phyloP scores from a whole-genome alignment of 1,284 basidiomycete species.

The Amylostereum areolatum region DNA sequence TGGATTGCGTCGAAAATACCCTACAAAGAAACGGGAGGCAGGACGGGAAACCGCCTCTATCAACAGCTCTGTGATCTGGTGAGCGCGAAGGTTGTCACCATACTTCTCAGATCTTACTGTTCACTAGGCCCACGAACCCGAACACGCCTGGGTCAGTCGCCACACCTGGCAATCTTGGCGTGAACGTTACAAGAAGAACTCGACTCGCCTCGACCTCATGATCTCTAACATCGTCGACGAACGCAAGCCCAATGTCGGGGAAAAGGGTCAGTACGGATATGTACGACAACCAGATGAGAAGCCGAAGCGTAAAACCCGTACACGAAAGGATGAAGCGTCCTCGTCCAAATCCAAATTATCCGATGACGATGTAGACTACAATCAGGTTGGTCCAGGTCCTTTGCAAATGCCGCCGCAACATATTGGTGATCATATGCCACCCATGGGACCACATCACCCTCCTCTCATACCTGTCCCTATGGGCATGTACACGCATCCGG shows the following conservation, averaged over 20 bases:
- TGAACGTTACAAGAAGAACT: constrained; percentile 79
- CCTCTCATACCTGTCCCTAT: constrained; percentile 8
- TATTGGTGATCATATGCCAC: constrained; percentile 6
- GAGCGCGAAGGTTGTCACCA: constrained; percentile 12
- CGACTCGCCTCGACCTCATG: constrained; percentile 52
- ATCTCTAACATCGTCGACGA: constrained; percentile 62
- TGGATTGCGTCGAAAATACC: constrained; percentile 79
- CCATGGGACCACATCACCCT: constrained; percentile 5
- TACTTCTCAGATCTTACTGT: constrained; percentile 1
- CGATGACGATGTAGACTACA: constrained; percentile 14
- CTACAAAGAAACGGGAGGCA: constrained; percentile 69
- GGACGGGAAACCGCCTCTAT: constrained; percentile 76
- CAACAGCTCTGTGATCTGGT: constrained; percentile 55
- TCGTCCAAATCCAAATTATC: constrained; percentile 10
- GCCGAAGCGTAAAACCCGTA: constrained; percentile 43
- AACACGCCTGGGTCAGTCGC: constrained; percentile 71
- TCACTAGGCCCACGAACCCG: constrained; percentile 50
- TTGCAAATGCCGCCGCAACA: constrained; percentile 11
- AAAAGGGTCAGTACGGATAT: constrained; percentile 74
- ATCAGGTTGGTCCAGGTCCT: constrained; percentile 13
- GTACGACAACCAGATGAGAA: constrained; percentile 66
- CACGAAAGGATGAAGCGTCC: constrained; percentile 17
- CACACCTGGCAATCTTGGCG: constrained; percentile 86
- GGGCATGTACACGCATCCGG: constrained; percentile 7
- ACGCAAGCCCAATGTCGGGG: constrained; percentile 57